Evolutionary conservation across 2,329 filamentous ascomycete genomes (phyloP).

Genomic region (Aspergillus fijiensis): DNA sequence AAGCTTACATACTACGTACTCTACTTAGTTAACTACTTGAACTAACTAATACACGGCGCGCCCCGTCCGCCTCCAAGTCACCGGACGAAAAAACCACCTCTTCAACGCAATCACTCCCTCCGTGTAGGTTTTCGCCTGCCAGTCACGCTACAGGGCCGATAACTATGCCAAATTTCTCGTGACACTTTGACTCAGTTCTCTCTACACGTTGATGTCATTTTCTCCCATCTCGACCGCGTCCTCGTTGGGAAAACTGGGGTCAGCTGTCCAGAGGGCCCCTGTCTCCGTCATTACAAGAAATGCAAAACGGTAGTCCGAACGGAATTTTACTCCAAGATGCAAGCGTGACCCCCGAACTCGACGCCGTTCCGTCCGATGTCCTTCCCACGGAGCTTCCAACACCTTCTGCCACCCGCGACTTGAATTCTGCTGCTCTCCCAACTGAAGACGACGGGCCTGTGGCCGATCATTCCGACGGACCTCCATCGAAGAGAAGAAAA

Average conservation of each 20-base stretch:
- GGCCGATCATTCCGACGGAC: constrained; percentile 36
- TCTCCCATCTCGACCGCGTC: constrained; percentile 34
- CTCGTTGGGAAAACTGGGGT: constrained; percentile 49
- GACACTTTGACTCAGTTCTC: constrained; percentile 30
- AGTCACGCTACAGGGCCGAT: constrained; percentile 44
- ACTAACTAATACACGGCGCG: constrained; percentile 18
- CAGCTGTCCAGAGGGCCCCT: constrained; percentile 42
- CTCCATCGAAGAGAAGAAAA: constrained; percentile 48
- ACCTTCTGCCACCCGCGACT: constrained; percentile 25
- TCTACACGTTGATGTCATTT: constrained; percentile 45
- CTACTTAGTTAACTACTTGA: not conserved
- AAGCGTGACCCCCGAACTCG: constrained; percentile 34
- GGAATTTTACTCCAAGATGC: constrained; percentile 43
- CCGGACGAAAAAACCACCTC: constrained; percentile 43
- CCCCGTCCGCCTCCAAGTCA: constrained; percentile 26
- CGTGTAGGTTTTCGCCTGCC: constrained; percentile 33
- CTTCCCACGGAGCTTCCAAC: constrained; percentile 21
- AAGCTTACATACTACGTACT: constrained; percentile 24
- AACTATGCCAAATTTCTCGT: constrained; percentile 46
- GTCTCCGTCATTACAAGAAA: constrained; percentile 45
- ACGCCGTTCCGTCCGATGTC: constrained; percentile 23
- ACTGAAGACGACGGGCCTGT: constrained; percentile 25
- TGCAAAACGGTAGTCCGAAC: constrained; percentile 48
- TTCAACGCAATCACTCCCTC: constrained; percentile 36
- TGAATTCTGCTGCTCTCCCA: constrained; percentile 30